Percentiles rank a stretch among this genome's conserved stretches.
Conservation (phyloP, 169 alveolate genomes). For the Eimeria falciformis region DNA sequence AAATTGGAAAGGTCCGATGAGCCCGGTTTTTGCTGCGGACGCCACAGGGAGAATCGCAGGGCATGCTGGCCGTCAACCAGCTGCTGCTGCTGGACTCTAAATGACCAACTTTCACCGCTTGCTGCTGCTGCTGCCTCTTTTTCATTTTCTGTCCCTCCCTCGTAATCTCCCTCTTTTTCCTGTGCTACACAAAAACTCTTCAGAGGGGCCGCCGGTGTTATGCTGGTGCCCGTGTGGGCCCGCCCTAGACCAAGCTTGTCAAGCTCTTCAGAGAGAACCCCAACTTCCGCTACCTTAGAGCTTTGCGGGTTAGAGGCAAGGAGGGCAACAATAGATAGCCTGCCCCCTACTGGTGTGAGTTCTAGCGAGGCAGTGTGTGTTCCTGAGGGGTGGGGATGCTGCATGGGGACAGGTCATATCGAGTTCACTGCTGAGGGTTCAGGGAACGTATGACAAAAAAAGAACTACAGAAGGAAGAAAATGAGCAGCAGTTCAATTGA, state of each 20-base stretch:
- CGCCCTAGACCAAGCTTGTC: background rate
- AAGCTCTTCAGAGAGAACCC: background rate
- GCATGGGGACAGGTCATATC: no score
- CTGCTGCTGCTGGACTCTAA: conserved; percentile 19
- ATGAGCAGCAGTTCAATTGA: no score
- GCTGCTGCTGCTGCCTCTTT: background rate
- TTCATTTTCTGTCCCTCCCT: background rate
- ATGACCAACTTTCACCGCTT: background rate
- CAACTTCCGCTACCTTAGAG: background rate
- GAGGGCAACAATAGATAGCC: background rate
- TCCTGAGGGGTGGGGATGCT: no score
- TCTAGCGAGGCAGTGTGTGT: background rate
- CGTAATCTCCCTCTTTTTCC: background rate
- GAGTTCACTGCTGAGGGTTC: no score
- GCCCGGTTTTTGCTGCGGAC: conserved; percentile 10
- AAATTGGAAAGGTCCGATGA: background rate
- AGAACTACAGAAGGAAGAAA: no score
- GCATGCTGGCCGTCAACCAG: background rate
- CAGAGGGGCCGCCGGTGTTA: background rate
- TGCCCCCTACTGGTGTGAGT: background rate
- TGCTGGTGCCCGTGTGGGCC: background rate
- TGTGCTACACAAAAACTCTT: background rate
- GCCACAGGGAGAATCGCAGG: conserved; percentile 21
- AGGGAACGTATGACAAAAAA: no score
- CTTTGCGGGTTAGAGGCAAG: background rate